These are phyloP conservation scores for Ceratocystis cacaofunesta DNA, from an alignment of 2,329 filamentous ascomycete genomes.

Conservation along the genomic window DNA sequence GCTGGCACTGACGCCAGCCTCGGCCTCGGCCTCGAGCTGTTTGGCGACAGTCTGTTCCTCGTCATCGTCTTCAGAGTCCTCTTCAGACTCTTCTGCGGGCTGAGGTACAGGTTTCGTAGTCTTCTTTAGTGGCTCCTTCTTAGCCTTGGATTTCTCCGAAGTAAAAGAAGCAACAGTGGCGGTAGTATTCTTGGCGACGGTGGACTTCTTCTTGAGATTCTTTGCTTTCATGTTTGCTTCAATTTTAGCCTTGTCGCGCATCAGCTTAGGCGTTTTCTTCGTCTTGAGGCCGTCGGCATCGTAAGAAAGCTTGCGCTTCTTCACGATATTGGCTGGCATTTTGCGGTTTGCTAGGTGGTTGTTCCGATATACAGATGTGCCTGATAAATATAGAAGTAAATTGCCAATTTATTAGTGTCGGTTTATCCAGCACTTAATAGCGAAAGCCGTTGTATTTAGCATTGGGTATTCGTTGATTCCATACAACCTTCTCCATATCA, in stretches of 20 bases:
- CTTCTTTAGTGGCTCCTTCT: constrained; percentile 7
- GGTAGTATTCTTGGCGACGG: neutral
- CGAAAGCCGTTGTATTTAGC: neutral
- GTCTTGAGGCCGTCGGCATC: constrained; percentile 11
- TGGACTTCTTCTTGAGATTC: constrained; percentile 4
- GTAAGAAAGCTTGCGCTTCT: constrained; percentile 15
- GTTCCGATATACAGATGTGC: neutral
- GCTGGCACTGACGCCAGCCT: constrained; percentile 2
- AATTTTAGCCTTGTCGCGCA: constrained; percentile 12
- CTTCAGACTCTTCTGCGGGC: constrained; percentile 4
- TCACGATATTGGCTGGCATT: constrained; percentile 9
- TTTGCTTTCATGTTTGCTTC: constrained; percentile 11
- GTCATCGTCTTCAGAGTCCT: constrained; percentile 4
- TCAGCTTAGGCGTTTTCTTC: constrained; percentile 5
- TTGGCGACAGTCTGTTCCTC: neutral
- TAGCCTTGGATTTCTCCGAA: neutral
- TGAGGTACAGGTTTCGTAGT: neutral
- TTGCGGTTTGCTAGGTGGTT: neutral
- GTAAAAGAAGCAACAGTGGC: neutral
- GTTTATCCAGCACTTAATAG: neutral
- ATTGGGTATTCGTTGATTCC: neutral
- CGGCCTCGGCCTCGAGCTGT: neutral
- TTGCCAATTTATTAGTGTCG: neutral
- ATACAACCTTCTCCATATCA: neutral
- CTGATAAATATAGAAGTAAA: neutral